phyloP scores from a whole-genome alignment of 2,329 filamentous ascomycete species.

The Penicillium sp. region DNA sequence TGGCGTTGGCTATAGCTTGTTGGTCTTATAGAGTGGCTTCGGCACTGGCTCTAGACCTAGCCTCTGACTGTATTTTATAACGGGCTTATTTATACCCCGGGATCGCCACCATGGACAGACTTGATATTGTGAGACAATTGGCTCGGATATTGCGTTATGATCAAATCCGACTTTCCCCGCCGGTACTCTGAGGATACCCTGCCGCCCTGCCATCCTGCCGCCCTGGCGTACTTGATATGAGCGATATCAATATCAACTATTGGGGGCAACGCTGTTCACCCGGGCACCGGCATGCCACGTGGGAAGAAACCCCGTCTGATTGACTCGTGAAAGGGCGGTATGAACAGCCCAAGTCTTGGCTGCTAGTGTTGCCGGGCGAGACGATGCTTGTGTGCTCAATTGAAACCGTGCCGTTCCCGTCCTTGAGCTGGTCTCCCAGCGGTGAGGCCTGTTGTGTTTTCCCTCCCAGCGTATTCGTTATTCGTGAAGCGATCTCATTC shows the following conservation, averaged over 20 bases:
- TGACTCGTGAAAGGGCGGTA: conserved; percentile 20
- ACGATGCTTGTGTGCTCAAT: conserved; percentile 8
- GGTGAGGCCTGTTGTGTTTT: neutral
- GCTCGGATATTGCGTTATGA: conserved; percentile 2
- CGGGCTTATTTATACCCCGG: neutral
- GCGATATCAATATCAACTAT: conserved; percentile 4
- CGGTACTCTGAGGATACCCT: neutral
- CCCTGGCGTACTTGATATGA: neutral
- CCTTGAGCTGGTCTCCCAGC: neutral
- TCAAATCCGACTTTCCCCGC: conserved; percentile 2
- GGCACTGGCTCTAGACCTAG: neutral
- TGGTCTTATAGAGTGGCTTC: neutral
- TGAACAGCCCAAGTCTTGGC: conserved; percentile 7
- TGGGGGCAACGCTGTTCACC: neutral
- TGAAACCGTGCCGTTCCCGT: conserved; percentile 2
- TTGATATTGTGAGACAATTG: conserved; percentile 1
- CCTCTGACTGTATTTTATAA: neutral
- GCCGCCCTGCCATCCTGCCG: neutral
- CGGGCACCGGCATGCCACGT: conserved; percentile 18
- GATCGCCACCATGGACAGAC: neutral
- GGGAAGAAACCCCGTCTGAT: conserved; percentile 10
- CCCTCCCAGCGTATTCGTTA: neutral
- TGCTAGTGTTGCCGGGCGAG: neutral
- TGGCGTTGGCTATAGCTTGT: conserved; percentile 6
- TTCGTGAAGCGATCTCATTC: neutral